These are phyloP conservation scores for Quercus agrifolia DNA, from an alignment of 306 rosid genomes.

Conservation along the genomic window DNA sequence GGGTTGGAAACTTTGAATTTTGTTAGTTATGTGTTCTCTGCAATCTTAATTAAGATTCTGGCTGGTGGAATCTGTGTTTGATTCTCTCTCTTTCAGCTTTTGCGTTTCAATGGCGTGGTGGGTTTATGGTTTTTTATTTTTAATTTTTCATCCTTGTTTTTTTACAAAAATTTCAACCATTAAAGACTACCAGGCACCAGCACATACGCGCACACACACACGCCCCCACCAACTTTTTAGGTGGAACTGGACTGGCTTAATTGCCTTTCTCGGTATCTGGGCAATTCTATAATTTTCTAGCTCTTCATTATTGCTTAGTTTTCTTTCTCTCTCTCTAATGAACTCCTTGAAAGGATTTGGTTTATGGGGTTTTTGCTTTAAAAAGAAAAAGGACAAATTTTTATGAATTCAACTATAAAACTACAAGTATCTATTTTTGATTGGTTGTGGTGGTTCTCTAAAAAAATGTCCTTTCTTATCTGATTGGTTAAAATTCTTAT, in stretches of 20 bases:
- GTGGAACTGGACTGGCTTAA: neutral
- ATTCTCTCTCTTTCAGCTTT: conserved; percentile 1
- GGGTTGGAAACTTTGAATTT: neutral
- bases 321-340: neutral
- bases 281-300: conserved; percentile 32
- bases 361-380: conserved; percentile 15
- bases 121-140: conserved; percentile 23
- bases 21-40: neutral
- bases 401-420: neutral
- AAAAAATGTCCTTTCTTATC: conserved; percentile 24
- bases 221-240: conserved; percentile 24
- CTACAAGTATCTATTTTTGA: conserved; percentile 25
- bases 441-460: conserved; percentile 40
- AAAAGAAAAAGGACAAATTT: neutral
- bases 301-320: conserved; percentile 35
- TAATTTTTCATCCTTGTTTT: neutral
- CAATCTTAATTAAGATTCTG: neutral
- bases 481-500: conserved; percentile 36
- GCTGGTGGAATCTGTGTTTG: conserved; percentile 7
- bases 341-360: conserved; percentile 9
- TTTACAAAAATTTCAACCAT: conserved; percentile 2
- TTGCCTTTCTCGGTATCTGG: conserved; percentile 30
- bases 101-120: conserved; percentile 25
- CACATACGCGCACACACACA: neutral
- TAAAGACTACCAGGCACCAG: conserved; percentile 22